Conservation (phyloP, 345 rosid genomes). For the Syzygium aqueum region DNA sequence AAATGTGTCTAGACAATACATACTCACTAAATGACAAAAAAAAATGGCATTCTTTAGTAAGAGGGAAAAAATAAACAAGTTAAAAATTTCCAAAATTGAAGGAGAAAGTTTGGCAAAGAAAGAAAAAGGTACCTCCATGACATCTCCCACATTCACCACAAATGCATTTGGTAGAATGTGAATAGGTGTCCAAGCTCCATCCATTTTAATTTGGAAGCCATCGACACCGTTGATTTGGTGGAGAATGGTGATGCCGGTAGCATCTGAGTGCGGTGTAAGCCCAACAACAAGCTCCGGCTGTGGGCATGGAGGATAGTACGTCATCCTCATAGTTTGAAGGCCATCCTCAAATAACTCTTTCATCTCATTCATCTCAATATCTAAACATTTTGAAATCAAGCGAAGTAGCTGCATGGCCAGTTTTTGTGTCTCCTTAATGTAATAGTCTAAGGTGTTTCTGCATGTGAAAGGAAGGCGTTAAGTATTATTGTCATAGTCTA, state of each 20-base stretch:
- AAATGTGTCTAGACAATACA: background rate
- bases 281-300: slow-evolving; percentile 18
- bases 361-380: slow-evolving; percentile 7
- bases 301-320: slow-evolving; percentile 10
- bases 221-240: slow-evolving; percentile 9
- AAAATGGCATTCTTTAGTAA: background rate
- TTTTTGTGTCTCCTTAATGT: slow-evolving; percentile 13
- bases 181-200: slow-evolving; percentile 11
- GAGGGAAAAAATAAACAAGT: background rate
- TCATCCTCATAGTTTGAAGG: slow-evolving; percentile 17
- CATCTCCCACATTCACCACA: slow-evolving; percentile 12
- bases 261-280: slow-evolving; percentile 15
- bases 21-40: background rate
- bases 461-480: background rate
- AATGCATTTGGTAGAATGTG: slow-evolving; percentile 1
- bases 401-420: slow-evolving; percentile 11
- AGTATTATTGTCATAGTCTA: background rate
- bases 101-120: background rate
- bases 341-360: slow-evolving; percentile 27
- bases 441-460: slow-evolving; percentile 22
- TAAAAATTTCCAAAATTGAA: background rate
- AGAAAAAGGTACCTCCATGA: slow-evolving; percentile 8
- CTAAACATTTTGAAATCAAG: slow-evolving; percentile 9
- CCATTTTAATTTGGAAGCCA: slow-evolving; percentile 14
- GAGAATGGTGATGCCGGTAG: slow-evolving; percentile 6